Conservation (phyloP, 768 basidiomycete species). For the Suillus spraguei region DNA sequence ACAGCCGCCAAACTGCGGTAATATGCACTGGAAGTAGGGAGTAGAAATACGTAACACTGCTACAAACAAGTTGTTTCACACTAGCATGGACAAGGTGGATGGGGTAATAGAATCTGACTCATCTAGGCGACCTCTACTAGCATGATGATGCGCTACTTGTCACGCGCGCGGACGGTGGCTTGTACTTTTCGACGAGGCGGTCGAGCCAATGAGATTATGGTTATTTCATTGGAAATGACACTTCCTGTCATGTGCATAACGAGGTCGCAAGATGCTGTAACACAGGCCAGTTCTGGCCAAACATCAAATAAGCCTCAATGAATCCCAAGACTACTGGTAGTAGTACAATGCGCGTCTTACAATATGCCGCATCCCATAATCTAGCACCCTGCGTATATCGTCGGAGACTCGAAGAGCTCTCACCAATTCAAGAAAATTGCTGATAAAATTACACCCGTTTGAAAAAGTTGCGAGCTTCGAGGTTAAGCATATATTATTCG, state of each 20-base stretch:
- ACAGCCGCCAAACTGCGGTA: not conserved
- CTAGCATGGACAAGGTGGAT: not conserved
- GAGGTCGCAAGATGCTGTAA: not conserved
- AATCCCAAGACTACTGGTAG: not conserved
- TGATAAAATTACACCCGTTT: not conserved
- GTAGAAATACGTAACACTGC: too few species aligned
- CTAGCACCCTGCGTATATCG: not conserved
- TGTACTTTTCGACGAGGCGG: not conserved
- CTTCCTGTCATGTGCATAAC: not conserved
- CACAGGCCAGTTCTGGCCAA: not conserved
- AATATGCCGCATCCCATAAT: not conserved
- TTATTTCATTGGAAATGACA: not conserved
- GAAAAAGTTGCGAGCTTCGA: not conserved
- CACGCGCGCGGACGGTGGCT: not conserved
- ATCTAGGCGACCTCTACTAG: not conserved
- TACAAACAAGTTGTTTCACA: not conserved
- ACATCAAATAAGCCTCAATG: not conserved
- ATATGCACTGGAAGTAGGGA: not conserved
- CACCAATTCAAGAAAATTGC: not conserved
- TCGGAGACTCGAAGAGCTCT: not conserved
- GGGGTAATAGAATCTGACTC: not conserved
- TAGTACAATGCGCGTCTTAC: not conserved
- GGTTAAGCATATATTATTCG: not conserved
- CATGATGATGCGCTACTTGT: not conserved
- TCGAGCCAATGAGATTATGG: not conserved